Conservation (phyloP, 2,329 filamentous ascomycete genomes). For the Beauveria brongniartii region DNA sequence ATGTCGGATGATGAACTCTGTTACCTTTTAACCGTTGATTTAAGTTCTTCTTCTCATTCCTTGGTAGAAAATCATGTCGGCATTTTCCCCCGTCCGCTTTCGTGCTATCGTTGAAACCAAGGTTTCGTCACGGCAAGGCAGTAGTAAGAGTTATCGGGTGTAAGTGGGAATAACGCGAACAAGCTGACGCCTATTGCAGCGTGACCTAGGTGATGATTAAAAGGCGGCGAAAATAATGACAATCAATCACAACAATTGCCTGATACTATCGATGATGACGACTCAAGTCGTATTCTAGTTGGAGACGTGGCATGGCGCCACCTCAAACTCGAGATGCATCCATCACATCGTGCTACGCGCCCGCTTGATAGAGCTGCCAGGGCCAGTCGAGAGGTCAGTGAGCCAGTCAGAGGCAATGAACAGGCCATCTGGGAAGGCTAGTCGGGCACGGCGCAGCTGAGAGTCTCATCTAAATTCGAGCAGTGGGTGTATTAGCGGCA, state of each 20-base stretch:
- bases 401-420: neutral
- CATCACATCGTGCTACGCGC: neutral
- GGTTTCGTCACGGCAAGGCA: neutral
- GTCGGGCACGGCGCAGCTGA: neutral
- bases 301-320: constrained; percentile 2
- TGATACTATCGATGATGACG: neutral
- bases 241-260: neutral
- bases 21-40: too few relatives aligned
- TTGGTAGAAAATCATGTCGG: too few relatives aligned
- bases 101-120: too few relatives aligned
- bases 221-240: neutral
- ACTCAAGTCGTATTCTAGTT: neutral
- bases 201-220: neutral
- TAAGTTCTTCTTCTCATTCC: too few relatives aligned
- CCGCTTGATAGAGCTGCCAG: neutral
- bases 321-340: neutral
- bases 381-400: neutral
- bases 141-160: neutral
- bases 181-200: neutral
- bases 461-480: constrained; percentile 2
- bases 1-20: too few relatives aligned
- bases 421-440: neutral
- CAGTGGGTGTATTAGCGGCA: neutral
- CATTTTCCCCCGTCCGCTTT: too few relatives aligned
- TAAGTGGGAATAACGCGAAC: neutral